phyloP scores from a whole-genome alignment of 208 protist species.

The Crithidia bombi region DNA sequence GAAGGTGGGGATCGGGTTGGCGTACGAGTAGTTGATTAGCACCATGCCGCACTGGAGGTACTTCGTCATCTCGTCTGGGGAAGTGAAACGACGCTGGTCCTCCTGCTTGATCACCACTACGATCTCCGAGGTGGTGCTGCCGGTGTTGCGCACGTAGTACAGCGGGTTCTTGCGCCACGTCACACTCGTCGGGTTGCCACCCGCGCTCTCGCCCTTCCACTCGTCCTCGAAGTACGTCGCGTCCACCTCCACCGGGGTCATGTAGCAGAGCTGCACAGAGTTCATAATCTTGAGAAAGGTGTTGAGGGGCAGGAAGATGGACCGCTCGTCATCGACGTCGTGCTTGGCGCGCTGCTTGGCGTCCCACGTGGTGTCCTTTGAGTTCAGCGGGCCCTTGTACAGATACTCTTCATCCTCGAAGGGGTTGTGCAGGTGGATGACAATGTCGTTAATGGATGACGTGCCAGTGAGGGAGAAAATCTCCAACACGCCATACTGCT shows the following conservation, averaged over 20 bases:
- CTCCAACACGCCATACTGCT: constrained; percentile 68
- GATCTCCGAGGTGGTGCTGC: constrained; percentile 20
- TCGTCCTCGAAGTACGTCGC: constrained; percentile 39
- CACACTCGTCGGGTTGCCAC: constrained; percentile 71
- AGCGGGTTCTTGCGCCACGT: constrained; percentile 82
- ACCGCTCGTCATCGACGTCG: constrained; percentile 46
- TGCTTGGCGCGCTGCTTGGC: constrained; percentile 45
- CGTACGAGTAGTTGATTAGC: constrained; percentile 34
- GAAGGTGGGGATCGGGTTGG: constrained; percentile 55
- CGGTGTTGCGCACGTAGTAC: constrained; percentile 63
- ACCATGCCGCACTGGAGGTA: constrained; percentile 77
- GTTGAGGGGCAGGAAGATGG: constrained; percentile 64
- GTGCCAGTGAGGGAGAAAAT: constrained; percentile 64
- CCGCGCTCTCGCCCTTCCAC: constrained; percentile 54
- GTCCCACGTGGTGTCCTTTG: constrained; percentile 61
- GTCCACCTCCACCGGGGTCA: constrained; percentile 44
- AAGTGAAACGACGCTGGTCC: constrained; percentile 60
- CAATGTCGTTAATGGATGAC: constrained; percentile 49
- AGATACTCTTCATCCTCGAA: constrained; percentile 60
- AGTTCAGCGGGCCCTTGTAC: constrained; percentile 67
- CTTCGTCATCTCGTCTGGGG: constrained; percentile 36
- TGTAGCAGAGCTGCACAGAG: constrained; percentile 67
- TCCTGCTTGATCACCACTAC: constrained; percentile 61
- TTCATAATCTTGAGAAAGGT: constrained; percentile 49
- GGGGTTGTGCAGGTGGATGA: constrained; percentile 73